These are phyloP conservation scores for Podila epicladia DNA, from an alignment of 192 early-diverging fungal species.

Conservation along the genomic window DNA sequence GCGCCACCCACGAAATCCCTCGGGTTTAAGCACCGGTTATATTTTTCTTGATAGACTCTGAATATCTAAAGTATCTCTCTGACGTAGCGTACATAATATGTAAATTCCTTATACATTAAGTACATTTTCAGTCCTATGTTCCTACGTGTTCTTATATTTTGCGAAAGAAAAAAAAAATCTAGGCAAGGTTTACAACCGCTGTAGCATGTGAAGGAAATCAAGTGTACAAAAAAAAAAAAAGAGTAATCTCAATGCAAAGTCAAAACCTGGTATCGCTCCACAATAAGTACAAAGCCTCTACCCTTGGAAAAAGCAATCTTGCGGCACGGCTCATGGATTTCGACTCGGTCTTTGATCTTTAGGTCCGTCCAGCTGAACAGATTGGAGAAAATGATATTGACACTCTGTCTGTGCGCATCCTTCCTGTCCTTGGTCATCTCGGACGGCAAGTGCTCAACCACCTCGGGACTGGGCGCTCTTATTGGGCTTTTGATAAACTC, in stretches of 20 bases:
- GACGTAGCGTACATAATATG: no score
- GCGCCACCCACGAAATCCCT: slow-evolving; percentile 19
- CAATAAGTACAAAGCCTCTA: slow-evolving; percentile 9
- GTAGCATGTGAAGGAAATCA: no score
- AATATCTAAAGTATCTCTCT: no score
- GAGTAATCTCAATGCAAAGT: neutral
- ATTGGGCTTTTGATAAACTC: no score
- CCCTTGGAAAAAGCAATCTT: neutral
- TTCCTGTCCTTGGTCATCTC: slow-evolving; percentile 1
- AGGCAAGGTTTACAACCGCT: no score
- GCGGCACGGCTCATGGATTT: slow-evolving; percentile 40
- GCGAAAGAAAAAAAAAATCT: no score
- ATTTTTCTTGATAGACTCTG: neutral
- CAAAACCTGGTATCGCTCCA: slow-evolving; percentile 20
- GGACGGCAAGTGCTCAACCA: no score
- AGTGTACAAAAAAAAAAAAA: no score
- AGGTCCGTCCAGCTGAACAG: slow-evolving; percentile 26
- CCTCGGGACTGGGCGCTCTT: no score
- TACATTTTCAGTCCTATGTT: no score
- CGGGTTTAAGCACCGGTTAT: neutral
- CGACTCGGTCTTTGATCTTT: slow-evolving; percentile 29
- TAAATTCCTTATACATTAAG: no score
- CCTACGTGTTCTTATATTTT: no score
- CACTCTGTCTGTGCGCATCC: neutral
- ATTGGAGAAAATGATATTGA: slow-evolving; percentile 30